Conservation (phyloP, 768 basidiomycete genomes). For the Cystoderma amianthinum region DNA sequence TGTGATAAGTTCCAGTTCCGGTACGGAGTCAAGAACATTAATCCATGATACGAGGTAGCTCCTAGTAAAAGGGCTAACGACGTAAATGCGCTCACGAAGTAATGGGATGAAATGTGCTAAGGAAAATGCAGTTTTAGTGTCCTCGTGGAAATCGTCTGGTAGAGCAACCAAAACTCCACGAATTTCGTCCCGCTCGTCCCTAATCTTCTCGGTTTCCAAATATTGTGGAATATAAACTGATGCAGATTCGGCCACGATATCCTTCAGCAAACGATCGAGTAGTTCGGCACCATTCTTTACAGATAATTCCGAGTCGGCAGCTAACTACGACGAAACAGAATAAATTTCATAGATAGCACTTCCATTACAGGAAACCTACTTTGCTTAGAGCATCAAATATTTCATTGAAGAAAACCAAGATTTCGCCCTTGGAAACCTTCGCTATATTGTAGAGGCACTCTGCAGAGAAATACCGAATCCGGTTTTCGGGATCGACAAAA, state of each 20-base stretch:
- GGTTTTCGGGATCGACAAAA: slow-evolving; percentile 90
- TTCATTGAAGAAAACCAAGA: slow-evolving; percentile 95
- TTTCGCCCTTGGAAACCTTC: slow-evolving; percentile 95
- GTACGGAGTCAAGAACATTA: slow-evolving; percentile 90
- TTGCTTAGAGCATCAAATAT: slow-evolving; percentile 98
- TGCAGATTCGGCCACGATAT: slow-evolving; percentile 95
- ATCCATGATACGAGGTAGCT: slow-evolving; percentile 98
- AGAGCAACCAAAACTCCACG: slow-evolving; percentile 61
- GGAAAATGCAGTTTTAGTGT: slow-evolving; percentile 78
- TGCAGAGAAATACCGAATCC: slow-evolving; percentile 95
- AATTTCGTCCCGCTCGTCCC: slow-evolving; percentile 48
- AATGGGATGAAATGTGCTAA: slow-evolving; percentile 92
- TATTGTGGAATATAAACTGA: slow-evolving; percentile 90
- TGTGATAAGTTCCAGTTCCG: slow-evolving; percentile 90
- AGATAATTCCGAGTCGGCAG: slow-evolving; percentile 90
- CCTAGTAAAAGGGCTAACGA: slow-evolving; percentile 91
- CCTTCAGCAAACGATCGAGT: slow-evolving; percentile 93
- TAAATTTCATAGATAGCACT: no score
- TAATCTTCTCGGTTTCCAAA: slow-evolving; percentile 67
- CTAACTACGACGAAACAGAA: slow-evolving; percentile 66
- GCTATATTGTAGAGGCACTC: slow-evolving; percentile 98
- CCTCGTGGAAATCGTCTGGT: slow-evolving; percentile 42
- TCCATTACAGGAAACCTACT: slow-evolving; percentile 49
- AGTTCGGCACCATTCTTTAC: slow-evolving; percentile 99
- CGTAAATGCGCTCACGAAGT: slow-evolving; percentile 88